Evolutionary conservation across 495 filamentous ascomycete species (phyloP).

Genomic region (Cairneyella variabilis): DNA sequence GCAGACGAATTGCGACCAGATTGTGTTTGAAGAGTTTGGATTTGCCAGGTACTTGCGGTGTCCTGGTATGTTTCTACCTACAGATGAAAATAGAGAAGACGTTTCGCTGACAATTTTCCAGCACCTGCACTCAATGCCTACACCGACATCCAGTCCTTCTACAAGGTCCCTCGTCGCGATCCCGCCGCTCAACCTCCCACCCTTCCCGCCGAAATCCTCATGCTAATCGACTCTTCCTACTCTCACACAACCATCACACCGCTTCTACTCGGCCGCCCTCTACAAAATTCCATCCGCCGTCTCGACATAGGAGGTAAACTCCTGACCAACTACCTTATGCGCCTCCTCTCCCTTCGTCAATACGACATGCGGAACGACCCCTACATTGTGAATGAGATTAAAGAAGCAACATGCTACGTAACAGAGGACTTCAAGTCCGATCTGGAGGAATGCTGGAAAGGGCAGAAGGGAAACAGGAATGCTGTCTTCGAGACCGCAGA

Average conservation of each 20-base stretch:
- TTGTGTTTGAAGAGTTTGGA: slow-evolving; percentile 97
- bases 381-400: slow-evolving; percentile 91
- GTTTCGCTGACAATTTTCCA: slow-evolving; percentile 11
- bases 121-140: slow-evolving; percentile 74
- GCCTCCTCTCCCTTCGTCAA: slow-evolving; percentile 82
- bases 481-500: slow-evolving; percentile 38
- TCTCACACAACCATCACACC: slow-evolving; percentile 93
- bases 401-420: slow-evolving; percentile 84
- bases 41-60: slow-evolving; percentile 80
- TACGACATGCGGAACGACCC: slow-evolving; percentile 94
- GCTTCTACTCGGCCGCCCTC: slow-evolving; percentile 70
- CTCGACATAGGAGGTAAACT: slow-evolving; percentile 91
- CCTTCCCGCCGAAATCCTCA: slow-evolving; percentile 70
- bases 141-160: slow-evolving; percentile 67
- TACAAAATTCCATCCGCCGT: slow-evolving; percentile 78
- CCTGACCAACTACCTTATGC: slow-evolving; percentile 91
- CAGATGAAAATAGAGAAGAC: not conserved
- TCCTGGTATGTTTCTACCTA: slow-evolving; percentile 47
- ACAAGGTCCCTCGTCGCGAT: slow-evolving; percentile 42
- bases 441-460: slow-evolving; percentile 81
- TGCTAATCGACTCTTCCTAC: slow-evolving; percentile 88
- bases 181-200: slow-evolving; percentile 36
- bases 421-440: slow-evolving; percentile 73
- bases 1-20: slow-evolving; percentile 89
- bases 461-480: slow-evolving; percentile 50